Evolutionary conservation across 2,329 filamentous ascomycete species (phyloP), one percentile per base, ranked within the genome.

Genomic region (Acrocalymma vagum): DNA sequence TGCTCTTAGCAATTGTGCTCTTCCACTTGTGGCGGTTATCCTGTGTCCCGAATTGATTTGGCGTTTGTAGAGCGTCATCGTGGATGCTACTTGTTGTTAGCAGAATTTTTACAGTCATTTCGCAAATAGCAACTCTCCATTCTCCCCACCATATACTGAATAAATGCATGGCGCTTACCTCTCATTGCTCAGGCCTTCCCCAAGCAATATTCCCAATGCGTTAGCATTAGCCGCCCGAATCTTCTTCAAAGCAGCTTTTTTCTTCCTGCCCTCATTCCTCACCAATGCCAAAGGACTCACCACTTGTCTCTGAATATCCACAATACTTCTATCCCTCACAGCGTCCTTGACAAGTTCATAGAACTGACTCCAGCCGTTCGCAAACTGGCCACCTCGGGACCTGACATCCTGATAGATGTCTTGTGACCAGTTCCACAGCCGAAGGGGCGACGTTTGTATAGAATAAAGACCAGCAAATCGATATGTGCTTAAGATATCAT

Each of bases 161-260:
- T 7, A 13, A 29, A 31, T 9, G 11, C n/a, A 8, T 7, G 14
- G 18, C 13, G 16, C 34, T 14, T 51, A 63, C 63, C 55, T 76
- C 47, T 78, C 75, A 31, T 76, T 77, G 33, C 83, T 84, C 31
- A 96, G 74, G 3, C 89, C 91, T 63, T 96, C 90, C 39, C 93
- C 90, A 55, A 96, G 85, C 17, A 99, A 75, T 4, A 96, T 83
- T 11, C 94, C 94, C 4, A 97, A 77, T 1, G 90, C 89, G 59
- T 89, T 92, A 2, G 93, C 90, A 39, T 90, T 91, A 69, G 93
- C 84, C 61, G 92, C 82, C 30, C 88, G 82, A 51, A 95, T 76
- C 56, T 83, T 83, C 60, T 82, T 86, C 33, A 97, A 77, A 14
- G 80, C 80, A 3, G 80, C 79, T 60, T 88, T 86, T 67, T 95